Percentiles rank a stretch among this genome's conserved stretches.
Evolutionary conservation across 2,329 filamentous ascomycete genomes (phyloP).

Genomic region (Trichoderma koningii): DNA sequence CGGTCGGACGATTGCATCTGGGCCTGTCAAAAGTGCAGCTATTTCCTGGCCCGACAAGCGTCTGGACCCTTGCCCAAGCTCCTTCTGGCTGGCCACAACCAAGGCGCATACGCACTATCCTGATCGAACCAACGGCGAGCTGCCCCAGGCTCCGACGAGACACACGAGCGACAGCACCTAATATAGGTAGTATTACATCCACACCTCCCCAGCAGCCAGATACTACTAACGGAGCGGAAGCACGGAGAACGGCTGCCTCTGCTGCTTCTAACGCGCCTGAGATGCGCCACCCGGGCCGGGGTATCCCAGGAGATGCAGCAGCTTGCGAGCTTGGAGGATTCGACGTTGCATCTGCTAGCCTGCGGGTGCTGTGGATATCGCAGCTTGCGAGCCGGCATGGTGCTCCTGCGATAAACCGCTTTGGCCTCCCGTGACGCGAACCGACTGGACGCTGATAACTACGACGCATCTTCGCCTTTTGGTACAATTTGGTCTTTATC

Average conservation of each 20-base stretch:
- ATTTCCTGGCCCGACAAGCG: constrained; percentile 13
- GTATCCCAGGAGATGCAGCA: constrained; percentile 14
- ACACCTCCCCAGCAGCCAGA: neutral
- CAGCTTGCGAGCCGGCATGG: neutral
- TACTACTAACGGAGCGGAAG: neutral
- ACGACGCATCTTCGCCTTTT: neutral
- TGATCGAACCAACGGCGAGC: constrained; percentile 10
- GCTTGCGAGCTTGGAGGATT: constrained; percentile 8
- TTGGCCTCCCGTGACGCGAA: neutral
- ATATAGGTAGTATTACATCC: too few relatives aligned
- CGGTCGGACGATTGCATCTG: neutral
- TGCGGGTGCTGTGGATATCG: constrained; percentile 13
- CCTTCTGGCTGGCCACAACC: neutral
- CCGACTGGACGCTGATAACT: constrained; percentile 12
- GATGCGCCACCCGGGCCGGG: constrained; percentile 18
- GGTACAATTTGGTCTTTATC: neutral
- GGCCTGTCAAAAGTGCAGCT: constrained; percentile 20
- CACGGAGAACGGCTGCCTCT: constrained; percentile 2
- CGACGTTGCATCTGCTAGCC: constrained; percentile 8
- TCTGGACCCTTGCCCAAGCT: constrained; percentile 3
- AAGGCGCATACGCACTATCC: neutral
- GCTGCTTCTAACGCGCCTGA: neutral
- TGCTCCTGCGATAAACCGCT: constrained; percentile 17
- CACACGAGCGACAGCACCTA: too few relatives aligned
- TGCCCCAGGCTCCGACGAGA: neutral